phyloP scores from a whole-genome alignment of 1,139 yeast species.

The Candida tropicalis region DNA sequence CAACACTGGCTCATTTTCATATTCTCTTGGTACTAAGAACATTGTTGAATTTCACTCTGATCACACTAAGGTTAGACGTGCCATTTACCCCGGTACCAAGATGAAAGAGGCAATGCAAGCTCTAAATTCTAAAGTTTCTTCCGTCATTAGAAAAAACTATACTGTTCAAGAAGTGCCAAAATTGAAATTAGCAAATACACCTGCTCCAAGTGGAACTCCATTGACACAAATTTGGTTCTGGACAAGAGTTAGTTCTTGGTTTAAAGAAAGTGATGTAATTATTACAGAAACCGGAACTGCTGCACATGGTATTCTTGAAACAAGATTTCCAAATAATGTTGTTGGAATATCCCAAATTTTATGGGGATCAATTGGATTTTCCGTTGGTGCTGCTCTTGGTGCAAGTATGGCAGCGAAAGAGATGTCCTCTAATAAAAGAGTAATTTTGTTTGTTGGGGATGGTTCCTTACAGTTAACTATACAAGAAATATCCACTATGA shows the following conservation, averaged over 20 bases:
- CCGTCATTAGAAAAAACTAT: constrained; percentile 39
- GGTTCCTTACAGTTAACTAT: constrained; percentile 89
- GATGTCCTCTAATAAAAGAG: constrained; percentile 68
- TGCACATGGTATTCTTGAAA: constrained; percentile 81
- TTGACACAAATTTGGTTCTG: constrained; percentile 81
- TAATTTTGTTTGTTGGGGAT: constrained; percentile 82
- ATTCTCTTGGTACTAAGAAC: constrained; percentile 77
- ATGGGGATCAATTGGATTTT: constrained; percentile 90
- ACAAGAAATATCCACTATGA: constrained; percentile 83
- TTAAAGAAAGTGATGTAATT: constrained; percentile 77
- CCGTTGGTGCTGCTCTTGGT: constrained; percentile 84
- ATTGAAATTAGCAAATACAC: constrained; percentile 36
- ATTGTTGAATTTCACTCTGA: constrained; percentile 90
- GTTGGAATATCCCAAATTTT: constrained; percentile 84
- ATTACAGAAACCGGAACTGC: constrained; percentile 91
- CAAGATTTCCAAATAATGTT: constrained; percentile 73
- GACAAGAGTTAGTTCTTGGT: constrained; percentile 74
- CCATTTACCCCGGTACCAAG: constrained; percentile 75
- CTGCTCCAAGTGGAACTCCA: constrained; percentile 26
- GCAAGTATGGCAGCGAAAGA: constrained; percentile 86
- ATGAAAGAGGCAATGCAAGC: constrained; percentile 69
- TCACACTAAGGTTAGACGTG: constrained; percentile 74
- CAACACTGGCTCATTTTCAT: constrained; percentile 88
- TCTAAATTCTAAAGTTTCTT: constrained; percentile 41
- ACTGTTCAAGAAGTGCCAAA: constrained; percentile 51